Percentiles rank a stretch among this genome's conserved stretches.
Conservation (phyloP, 306 rosid species). For the Medicago ruthenica region DNA sequence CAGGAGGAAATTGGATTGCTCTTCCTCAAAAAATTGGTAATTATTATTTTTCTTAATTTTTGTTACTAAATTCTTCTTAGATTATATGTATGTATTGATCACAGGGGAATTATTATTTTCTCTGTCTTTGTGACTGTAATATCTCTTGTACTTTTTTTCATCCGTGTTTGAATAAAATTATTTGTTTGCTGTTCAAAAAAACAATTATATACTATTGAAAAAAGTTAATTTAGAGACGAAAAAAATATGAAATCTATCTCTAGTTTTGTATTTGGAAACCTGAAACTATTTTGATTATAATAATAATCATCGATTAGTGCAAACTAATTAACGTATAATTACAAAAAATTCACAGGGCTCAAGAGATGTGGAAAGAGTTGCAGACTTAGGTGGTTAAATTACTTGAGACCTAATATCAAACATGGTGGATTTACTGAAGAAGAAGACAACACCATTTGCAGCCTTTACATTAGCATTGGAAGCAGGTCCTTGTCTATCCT, state of each 20-base stretch:
- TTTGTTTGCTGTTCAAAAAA: too few species aligned
- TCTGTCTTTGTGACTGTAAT: too few species aligned
- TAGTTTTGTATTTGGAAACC: background rate
- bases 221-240: background rate
- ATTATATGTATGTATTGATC: background rate
- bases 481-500: constrained; percentile 70
- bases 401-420: constrained; percentile 94
- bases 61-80: background rate
- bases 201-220: background rate
- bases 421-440: constrained; percentile 99
- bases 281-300: constrained; percentile 23
- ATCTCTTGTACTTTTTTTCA: too few species aligned
- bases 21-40: constrained; percentile 97
- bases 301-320: constrained; percentile 37
- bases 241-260: background rate
- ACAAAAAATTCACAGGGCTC: constrained; percentile 62
- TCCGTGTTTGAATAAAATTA: too few species aligned
- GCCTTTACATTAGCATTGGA: constrained; percentile 97
- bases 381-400: constrained; percentile 91
- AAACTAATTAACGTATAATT: constrained; percentile 26
- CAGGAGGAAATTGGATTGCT: constrained; percentile 99
- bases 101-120: too few species aligned
- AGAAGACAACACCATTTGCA: constrained; percentile 96
- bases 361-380: constrained; percentile 99
- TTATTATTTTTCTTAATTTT: background rate